Percentiles rank a stretch among this genome's conserved stretches.
phyloP scores from a whole-genome alignment of 768 basidiomycete species.

The Psilocybe tampanensis region DNA sequence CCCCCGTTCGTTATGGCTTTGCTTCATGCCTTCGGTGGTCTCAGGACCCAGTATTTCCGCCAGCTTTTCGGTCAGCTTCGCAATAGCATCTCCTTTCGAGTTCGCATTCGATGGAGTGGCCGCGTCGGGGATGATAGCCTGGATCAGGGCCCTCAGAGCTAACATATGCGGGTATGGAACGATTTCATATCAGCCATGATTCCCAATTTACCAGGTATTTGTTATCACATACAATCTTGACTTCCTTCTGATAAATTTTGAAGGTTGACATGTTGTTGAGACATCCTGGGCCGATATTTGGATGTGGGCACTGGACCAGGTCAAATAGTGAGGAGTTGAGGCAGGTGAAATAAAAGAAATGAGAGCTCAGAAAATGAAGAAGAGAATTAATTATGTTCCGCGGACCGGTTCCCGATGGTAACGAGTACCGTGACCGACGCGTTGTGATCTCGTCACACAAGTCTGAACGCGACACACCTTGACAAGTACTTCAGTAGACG shows the following conservation, averaged over 20 bases:
- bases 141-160: conserved; percentile 45
- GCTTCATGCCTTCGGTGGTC: conserved; percentile 30
- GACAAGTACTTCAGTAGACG: not conserved
- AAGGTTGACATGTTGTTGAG: conserved; percentile 19
- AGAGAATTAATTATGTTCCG: too few species aligned
- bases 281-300: conserved; percentile 6
- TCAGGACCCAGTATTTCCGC: conserved; percentile 56
- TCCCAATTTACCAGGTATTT: too few species aligned
- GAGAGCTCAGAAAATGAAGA: too few species aligned
- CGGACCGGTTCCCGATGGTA: too few species aligned
- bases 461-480: not conserved
- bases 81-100: conserved; percentile 49
- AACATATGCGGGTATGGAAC: too few species aligned
- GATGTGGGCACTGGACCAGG: not conserved
- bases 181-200: too few species aligned
- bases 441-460: not conserved
- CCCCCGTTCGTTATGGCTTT: conserved; percentile 53
- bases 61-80: conserved; percentile 60
- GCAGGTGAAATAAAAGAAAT: too few species aligned
- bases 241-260: conserved; percentile 29
- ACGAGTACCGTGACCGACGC: not conserved
- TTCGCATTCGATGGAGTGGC: conserved; percentile 26
- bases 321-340: not conserved
- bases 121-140: conserved; percentile 38
- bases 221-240: conserved; percentile 30